phyloP scores from a whole-genome alignment of 2,329 filamentous ascomycete species.

The Scytalidium lignicola region DNA sequence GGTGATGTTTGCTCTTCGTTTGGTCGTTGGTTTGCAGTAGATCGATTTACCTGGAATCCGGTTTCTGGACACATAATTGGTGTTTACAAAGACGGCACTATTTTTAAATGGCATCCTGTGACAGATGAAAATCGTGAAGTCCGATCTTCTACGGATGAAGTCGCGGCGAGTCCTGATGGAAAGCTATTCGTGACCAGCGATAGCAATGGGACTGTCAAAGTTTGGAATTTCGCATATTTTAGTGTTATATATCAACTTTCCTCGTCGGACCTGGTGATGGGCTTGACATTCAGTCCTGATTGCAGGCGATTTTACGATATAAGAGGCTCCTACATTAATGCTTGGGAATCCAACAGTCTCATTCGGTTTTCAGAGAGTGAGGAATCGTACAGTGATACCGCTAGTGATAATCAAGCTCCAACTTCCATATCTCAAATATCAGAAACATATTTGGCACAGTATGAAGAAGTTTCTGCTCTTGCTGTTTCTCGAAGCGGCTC shows the following conservation, averaged over 20 bases:
- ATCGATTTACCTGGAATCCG: constrained; percentile 6
- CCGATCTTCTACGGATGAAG: background rate
- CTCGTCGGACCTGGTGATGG: background rate
- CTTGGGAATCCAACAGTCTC: constrained; percentile 22
- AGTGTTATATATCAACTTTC: constrained; percentile 11
- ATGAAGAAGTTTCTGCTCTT: constrained; percentile 6
- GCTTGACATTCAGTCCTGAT: constrained; percentile 19
- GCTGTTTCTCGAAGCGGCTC: background rate
- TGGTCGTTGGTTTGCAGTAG: constrained; percentile 4
- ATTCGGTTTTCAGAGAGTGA: constrained; percentile 10
- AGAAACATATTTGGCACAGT: background rate
- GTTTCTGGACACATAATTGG: constrained; percentile 7
- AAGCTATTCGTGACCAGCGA: constrained; percentile 7
- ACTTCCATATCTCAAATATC: constrained; percentile 1
- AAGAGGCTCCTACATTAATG: constrained; percentile 13
- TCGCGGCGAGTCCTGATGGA: constrained; percentile 9
- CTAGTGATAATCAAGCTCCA: background rate
- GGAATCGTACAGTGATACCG: background rate
- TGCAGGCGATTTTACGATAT: constrained; percentile 17
- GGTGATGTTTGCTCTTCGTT: too few species aligned
- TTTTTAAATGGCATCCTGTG: constrained; percentile 14
- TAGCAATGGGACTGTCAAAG: constrained; percentile 6
- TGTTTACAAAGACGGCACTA: constrained; percentile 6
- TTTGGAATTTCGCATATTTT: constrained; percentile 9
- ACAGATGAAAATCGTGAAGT: constrained; percentile 4